Conservation (phyloP, 257 asterid genomes). For the Misopates orontium region DNA sequence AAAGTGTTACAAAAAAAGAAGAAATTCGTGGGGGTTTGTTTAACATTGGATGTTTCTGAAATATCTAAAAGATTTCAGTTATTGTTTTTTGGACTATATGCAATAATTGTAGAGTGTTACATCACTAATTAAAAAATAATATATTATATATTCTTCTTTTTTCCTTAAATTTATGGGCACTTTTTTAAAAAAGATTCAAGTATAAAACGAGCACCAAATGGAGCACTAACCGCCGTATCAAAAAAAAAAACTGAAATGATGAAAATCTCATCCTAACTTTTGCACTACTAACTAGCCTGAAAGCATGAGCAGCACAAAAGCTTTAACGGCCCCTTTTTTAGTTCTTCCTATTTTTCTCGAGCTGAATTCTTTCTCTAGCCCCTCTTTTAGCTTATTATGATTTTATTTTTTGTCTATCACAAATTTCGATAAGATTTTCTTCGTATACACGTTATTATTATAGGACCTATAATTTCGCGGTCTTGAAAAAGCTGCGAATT, state of each 20-base stretch:
- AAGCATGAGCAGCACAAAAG: neutral
- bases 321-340: conserved; percentile 14
- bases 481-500: conserved; percentile 25
- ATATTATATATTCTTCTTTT: neutral
- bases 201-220: conserved; percentile 33
- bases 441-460: conserved; percentile 39
- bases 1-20: conserved; percentile 3
- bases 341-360: conserved; percentile 6
- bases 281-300: conserved; percentile 7
- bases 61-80: neutral
- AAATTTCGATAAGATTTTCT: conserved; percentile 33
- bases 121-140: neutral
- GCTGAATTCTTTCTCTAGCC: conserved; percentile 8
- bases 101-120: conserved; percentile 9
- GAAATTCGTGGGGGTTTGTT: neutral
- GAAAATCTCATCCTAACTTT: neutral
- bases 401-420: neutral
- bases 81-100: conserved; percentile 10
- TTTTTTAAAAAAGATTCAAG: conserved; percentile 14
- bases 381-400: neutral
- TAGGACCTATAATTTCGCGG: conserved; percentile 15
- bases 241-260: neutral
- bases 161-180: neutral
- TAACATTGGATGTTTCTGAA: conserved; percentile 17
- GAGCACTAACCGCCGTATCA: conserved; percentile 17